phyloP scores from a whole-genome alignment of 441 rosid species.

The Corymbia calophylla region DNA sequence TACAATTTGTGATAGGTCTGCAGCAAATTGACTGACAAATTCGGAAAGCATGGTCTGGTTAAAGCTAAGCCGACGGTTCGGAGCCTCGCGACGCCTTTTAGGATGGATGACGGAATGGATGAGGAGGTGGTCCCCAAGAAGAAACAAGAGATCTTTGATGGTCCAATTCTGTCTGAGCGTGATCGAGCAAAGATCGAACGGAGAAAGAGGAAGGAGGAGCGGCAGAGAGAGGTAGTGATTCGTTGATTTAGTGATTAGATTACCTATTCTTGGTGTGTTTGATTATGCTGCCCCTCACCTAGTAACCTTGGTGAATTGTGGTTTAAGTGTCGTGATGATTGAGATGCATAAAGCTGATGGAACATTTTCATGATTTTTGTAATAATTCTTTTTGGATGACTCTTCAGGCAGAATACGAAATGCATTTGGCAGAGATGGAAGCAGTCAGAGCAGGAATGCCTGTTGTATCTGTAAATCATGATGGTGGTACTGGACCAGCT shows the following conservation, averaged over 20 bases:
- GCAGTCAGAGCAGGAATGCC: slow-evolving; percentile 96
- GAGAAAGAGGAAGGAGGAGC: slow-evolving; percentile 92
- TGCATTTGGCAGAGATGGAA: slow-evolving; percentile 96
- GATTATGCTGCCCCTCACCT: background rate
- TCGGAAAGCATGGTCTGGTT: slow-evolving; percentile 89
- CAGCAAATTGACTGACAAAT: slow-evolving; percentile 62
- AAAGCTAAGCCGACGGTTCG: slow-evolving; percentile 65
- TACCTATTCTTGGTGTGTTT: background rate
- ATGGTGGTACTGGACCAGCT: slow-evolving; percentile 53
- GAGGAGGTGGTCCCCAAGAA: slow-evolving; percentile 74
- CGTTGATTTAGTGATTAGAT: background rate
- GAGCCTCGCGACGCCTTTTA: slow-evolving; percentile 76
- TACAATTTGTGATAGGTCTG: slow-evolving; percentile 52
- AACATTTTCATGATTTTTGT: background rate
- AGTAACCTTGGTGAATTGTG: background rate
- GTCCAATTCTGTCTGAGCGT: slow-evolving; percentile 84
- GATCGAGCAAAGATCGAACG: slow-evolving; percentile 76
- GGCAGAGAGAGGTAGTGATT: slow-evolving; percentile 75
- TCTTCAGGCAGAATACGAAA: slow-evolving; percentile 71
- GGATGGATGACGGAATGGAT: slow-evolving; percentile 98
- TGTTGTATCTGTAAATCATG: slow-evolving; percentile 70
- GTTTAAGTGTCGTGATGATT: background rate
- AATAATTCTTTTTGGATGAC: background rate
- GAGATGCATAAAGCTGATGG: background rate
- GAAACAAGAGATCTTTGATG: slow-evolving; percentile 81